Evolutionary conservation across 805 yeast genomes (phyloP).

Genomic region (Kuraishia cidri): DNA sequence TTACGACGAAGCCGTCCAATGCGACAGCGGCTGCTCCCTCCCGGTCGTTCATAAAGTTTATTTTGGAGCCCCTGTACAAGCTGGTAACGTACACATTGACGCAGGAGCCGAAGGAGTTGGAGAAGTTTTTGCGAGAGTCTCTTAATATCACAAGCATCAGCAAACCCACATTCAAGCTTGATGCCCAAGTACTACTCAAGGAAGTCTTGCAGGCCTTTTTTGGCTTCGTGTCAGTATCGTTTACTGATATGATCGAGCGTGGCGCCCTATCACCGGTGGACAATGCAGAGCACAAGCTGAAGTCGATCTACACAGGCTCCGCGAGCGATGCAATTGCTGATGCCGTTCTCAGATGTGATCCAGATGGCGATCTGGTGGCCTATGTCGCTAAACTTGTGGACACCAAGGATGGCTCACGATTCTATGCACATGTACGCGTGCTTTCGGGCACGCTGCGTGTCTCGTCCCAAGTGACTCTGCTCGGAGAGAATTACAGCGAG

Average conservation of each 20-base stretch:
- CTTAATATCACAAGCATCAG: constrained; percentile 34
- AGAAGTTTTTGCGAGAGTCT: constrained; percentile 32
- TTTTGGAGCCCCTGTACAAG: constrained; percentile 78
- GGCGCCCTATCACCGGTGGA: constrained; percentile 26
- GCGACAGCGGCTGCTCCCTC: constrained; percentile 11
- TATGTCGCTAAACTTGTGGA: constrained; percentile 52
- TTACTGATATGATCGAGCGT: constrained; percentile 39
- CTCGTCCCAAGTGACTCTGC: constrained; percentile 38
- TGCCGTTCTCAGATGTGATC: constrained; percentile 21
- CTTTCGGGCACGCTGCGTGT: constrained; percentile 46
- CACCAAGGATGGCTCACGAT: constrained; percentile 38
- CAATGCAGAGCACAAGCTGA: constrained; percentile 15
- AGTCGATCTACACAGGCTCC: constrained; percentile 19
- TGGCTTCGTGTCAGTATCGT: constrained; percentile 31
- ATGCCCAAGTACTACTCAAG: constrained; percentile 50
- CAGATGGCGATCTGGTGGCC: constrained; percentile 36
- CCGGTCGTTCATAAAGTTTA: constrained; percentile 52
- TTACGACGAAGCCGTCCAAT: constrained; percentile 24
- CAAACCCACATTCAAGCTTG: constrained; percentile 32
- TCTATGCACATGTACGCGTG: constrained; percentile 54
- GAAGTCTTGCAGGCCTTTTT: constrained; percentile 49
- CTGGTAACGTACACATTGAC: constrained; percentile 53
- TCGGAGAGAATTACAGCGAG: constrained; percentile 43
- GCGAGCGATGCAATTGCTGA: constrained; percentile 10
- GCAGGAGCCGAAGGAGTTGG: constrained; percentile 32